Base-by-base conservation (phyloP, 805 yeast genomes). In the Cyberlindnera japonica region DNA sequence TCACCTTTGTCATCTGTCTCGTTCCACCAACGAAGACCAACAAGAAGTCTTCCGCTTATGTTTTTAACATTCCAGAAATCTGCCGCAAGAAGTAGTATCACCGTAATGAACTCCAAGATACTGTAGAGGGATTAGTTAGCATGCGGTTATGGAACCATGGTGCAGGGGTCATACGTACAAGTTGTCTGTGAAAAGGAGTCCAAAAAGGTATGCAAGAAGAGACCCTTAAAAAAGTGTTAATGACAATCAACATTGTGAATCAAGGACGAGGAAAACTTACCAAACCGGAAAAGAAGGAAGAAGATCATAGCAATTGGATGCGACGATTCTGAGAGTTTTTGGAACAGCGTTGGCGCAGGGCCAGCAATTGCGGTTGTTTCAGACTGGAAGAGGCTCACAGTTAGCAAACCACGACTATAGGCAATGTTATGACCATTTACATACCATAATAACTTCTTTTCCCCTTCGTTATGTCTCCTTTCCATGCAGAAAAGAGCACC, bases 21-120 rank as follows among this genome's bases (percentile, higher is more conserved):
- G 59, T 91, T 93, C 96, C 98, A 91, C 99, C 99, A 91, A 49
- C 95, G 73, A 48, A 93, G 70, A 0, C 97, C 98, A 5, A 93
- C 97, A 41, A 91, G 63, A 41, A 87, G 72, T 43, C 98, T 68
- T 1, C 99, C 99, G 16, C 95, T 72, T 19, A 91, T 84, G 62
- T 91, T 91, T 58, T 91, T 93, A 18, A 87, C 79, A 57, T 86
- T 83, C 95, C 97, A 91, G 57, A 91, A 91, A 61, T 91, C 99
- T 1, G 88, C 87, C 0, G 96, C 85, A 16, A 87, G 71, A 15
- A 89, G 65, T 14, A 93, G 65, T 2, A 90, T 77, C 17, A 88
- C 80, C 6, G 79, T 60, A 13, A 91, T 89, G 68, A 93, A 91
- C 53, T 87, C 78, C 29, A 87, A 68, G 12, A 86, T 82, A 57